Evolutionary conservation across 257 asterid species (phyloP).

Genomic region (Scutellaria baicalensis): DNA sequence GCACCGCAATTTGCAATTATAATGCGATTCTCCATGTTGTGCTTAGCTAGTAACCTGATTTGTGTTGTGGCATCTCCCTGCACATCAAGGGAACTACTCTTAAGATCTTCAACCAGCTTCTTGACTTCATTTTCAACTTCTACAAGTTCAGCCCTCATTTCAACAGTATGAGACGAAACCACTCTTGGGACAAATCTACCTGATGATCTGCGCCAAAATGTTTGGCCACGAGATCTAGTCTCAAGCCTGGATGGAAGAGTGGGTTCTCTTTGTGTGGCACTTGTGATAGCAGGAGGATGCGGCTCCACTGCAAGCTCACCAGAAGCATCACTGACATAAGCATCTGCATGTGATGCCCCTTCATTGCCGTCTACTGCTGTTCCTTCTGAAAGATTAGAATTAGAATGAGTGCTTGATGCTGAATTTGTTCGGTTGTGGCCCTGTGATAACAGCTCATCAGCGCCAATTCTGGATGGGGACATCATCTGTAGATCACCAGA

Average conservation of each 20-base stretch:
- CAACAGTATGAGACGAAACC: constrained; percentile 42
- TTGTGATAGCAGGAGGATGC: constrained; percentile 24
- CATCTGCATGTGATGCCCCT: constrained; percentile 26
- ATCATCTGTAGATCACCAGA: constrained; percentile 19
- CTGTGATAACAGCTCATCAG: constrained; percentile 25
- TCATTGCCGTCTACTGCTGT: constrained; percentile 39
- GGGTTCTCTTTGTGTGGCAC: constrained; percentile 33
- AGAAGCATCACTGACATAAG: constrained; percentile 39
- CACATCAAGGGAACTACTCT: constrained; percentile 37
- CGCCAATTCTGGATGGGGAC: constrained; percentile 28
- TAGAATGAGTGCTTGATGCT: constrained; percentile 38
- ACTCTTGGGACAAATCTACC: constrained; percentile 43
- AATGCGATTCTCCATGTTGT: constrained; percentile 56
- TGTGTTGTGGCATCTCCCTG: constrained; percentile 46
- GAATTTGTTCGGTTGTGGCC: constrained; percentile 52
- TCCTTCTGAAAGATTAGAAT: constrained; percentile 39
- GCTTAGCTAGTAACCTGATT: constrained; percentile 56
- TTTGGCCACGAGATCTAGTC: constrained; percentile 43
- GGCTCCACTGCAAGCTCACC: constrained; percentile 47
- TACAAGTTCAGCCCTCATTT: constrained; percentile 52
- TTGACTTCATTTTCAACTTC: constrained; percentile 55
- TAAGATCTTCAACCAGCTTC: constrained; percentile 52
- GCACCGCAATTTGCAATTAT: constrained; percentile 52
- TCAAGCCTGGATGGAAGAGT: constrained; percentile 38
- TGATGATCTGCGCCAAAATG: constrained; percentile 52